Percentiles rank a stretch among this genome's conserved stretches.
Conservation (phyloP, 805 yeast genomes). For the Naumovozyma castellii region DNA sequence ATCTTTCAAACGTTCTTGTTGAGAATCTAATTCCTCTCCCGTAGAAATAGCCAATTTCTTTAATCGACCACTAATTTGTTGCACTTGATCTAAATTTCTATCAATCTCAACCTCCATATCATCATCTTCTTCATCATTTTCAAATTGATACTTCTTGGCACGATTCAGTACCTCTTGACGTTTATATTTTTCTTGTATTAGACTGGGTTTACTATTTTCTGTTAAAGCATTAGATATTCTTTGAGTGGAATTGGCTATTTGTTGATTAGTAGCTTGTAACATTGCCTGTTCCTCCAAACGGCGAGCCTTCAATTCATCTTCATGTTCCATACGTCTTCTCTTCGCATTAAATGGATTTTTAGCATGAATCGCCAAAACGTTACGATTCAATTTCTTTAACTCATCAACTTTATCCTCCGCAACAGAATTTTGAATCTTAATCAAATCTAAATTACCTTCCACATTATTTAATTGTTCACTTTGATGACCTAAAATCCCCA, state of each 20-base stretch:
- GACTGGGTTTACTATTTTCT: slow-evolving; percentile 28
- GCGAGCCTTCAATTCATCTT: slow-evolving; percentile 52
- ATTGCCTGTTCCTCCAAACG: slow-evolving; percentile 51
- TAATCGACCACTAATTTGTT: slow-evolving; percentile 55
- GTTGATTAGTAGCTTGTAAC: slow-evolving; percentile 50
- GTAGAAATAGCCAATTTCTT: slow-evolving; percentile 62
- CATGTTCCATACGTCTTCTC: slow-evolving; percentile 61
- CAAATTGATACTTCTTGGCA: slow-evolving; percentile 67
- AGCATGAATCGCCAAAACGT: slow-evolving; percentile 70
- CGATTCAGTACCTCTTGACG: slow-evolving; percentile 34
- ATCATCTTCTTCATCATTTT: slow-evolving; percentile 85
- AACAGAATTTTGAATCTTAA: slow-evolving; percentile 68
- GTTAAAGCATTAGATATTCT: slow-evolving; percentile 53
- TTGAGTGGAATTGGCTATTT: slow-evolving; percentile 54
- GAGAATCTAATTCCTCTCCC: slow-evolving; percentile 68
- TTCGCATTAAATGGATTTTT: slow-evolving; percentile 84
- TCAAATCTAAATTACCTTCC: slow-evolving; percentile 64
- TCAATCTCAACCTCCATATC: slow-evolving; percentile 83
- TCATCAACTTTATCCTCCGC: slow-evolving; percentile 78
- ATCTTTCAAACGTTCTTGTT: slow-evolving; percentile 58
- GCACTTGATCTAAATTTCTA: slow-evolving; percentile 68
- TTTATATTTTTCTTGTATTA: slow-evolving; percentile 27
- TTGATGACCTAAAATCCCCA: slow-evolving; percentile 87
- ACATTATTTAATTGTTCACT: slow-evolving; percentile 72
- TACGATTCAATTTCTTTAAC: slow-evolving; percentile 65